These are phyloP conservation scores for Fusarium nisikadoi DNA, from an alignment of 2,329 filamentous ascomycete genomes.

Conservation along the genomic window DNA sequence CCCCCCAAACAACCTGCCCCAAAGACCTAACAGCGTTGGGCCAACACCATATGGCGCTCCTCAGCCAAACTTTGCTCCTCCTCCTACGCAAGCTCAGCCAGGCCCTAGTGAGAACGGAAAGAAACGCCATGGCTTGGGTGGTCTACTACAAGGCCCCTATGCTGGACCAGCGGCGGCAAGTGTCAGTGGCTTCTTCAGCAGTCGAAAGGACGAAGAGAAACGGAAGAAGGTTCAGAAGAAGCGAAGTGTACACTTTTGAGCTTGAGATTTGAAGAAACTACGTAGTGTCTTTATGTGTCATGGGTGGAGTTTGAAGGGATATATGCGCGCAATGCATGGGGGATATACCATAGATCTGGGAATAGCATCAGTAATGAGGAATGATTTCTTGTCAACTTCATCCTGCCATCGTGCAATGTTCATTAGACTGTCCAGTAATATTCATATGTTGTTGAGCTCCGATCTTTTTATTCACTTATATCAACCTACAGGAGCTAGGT, in stretches of 20 bases:
- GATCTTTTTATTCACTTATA: too few relatives aligned
- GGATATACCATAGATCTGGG: slow-evolving; percentile 43
- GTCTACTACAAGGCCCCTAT: slow-evolving; percentile 47
- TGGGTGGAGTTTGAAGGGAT: slow-evolving; percentile 15
- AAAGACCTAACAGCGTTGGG: slow-evolving; percentile 61
- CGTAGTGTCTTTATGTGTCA: background rate
- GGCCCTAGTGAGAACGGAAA: slow-evolving; percentile 34
- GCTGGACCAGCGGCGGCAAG: slow-evolving; percentile 56
- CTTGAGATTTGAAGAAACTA: background rate
- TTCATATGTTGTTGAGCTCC: background rate
- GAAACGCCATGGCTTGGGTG: slow-evolving; percentile 45
- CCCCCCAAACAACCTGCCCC: slow-evolving; percentile 49
- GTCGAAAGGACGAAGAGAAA: slow-evolving; percentile 51
- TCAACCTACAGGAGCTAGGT: background rate
- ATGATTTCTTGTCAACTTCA: background rate
- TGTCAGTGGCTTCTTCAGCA: slow-evolving; percentile 57
- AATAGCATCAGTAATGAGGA: slow-evolving; percentile 11
- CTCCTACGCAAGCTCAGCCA: slow-evolving; percentile 36
- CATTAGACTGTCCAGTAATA: background rate
- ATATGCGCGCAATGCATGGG: slow-evolving; percentile 12
- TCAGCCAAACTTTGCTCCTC: slow-evolving; percentile 38
- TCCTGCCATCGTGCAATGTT: background rate
- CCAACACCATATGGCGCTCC: slow-evolving; percentile 46
- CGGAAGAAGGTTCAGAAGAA: slow-evolving; percentile 59
- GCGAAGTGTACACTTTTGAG: slow-evolving; percentile 58